phyloP scores from a whole-genome alignment of 139 green algal species.

The Chlamydomonas urium region DNA sequence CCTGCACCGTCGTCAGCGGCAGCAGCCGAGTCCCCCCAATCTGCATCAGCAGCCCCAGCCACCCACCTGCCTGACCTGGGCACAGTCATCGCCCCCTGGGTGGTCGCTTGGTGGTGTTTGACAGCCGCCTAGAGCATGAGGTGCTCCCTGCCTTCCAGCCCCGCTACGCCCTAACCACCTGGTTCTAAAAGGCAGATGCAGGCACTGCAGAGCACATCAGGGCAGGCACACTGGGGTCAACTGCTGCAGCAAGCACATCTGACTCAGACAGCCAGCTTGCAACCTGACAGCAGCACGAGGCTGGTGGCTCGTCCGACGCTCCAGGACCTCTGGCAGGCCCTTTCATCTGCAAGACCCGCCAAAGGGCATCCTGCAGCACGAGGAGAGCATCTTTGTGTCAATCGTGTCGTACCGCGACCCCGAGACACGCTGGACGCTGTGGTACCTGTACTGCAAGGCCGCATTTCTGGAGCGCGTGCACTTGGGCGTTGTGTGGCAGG shows the following conservation, averaged over 20 bases:
- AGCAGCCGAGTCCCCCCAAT: too few species aligned
- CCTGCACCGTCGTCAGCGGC: too few species aligned
- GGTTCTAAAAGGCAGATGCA: too few species aligned
- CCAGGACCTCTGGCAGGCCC: too few species aligned
- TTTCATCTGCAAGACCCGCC: too few species aligned
- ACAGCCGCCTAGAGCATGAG: conserved; percentile 61
- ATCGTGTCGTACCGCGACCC: conserved; percentile 66
- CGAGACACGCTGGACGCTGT: conserved; percentile 65
- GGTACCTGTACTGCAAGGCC: conserved; percentile 49
- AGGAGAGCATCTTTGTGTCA: conserved; percentile 65
- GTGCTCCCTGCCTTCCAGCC: conserved; percentile 56
- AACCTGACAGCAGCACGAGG: too few species aligned
- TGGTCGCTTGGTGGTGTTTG: conserved; percentile 62
- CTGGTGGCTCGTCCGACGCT: too few species aligned
- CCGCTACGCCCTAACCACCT: conserved; percentile 59
- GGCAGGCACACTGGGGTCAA: too few species aligned
- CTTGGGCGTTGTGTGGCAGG: conserved; percentile 71
- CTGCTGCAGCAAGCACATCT: too few species aligned
- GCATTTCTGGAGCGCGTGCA: conserved; percentile 41
- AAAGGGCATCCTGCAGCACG: not conserved
- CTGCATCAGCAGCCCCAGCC: not conserved
- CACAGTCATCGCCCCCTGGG: conserved; percentile 45
- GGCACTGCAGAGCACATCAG: too few species aligned
- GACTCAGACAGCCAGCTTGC: too few species aligned
- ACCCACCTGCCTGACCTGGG: conserved; percentile 23